Evolutionary conservation across 768 basidiomycete genomes (phyloP), one percentile per base, ranked within the genome.

Genomic region (Lactifluus echinatus): DNA sequence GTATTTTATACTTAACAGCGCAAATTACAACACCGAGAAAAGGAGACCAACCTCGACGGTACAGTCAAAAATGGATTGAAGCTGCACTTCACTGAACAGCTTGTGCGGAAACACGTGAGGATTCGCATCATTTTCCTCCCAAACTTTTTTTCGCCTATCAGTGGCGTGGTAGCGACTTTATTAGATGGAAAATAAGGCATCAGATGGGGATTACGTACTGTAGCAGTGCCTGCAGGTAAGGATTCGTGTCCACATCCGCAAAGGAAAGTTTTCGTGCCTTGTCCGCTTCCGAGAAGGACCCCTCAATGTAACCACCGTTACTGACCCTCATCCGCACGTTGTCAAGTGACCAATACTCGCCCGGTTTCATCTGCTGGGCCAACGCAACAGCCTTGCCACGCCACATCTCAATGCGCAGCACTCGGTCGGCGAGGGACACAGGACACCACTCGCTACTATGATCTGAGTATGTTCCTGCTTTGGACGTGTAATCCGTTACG

Each of bases 391-490:
- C 63, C 29, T 55, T 34, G 14, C 24, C 60, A 17, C 59, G 55
- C 63, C 63, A 63, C 51, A 63, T 63, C 46, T 63, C 63, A 31
- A 63, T 59, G 29, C 59, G 56, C 15, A 63, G 56, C n/a, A 55
- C 56, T 24, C 53, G 57, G 17, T 62, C 47, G 15, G 56, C 53
- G 11, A 63, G 46, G 34, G 51, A 50, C 5, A 24, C 39, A 12
- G 60, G 60, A 26, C 60, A 63, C 63, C 63, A 62, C 23, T 53
- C 57, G 7, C 39, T 56, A 10, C 46, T 46, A 29, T 60, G 29
- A 8, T 48, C 56, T 11, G 8, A 12, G 42, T 37, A 55, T 21
- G 54, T 39, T 14, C 61, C 60, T 5, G 29, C 8, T 33, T 59
- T 57, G 39, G 56, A 42, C 4, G 63, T 63, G 46, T 58, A 63